Conservation (phyloP, 768 basidiomycete genomes). For the Xerocomus potaroensis region DNA sequence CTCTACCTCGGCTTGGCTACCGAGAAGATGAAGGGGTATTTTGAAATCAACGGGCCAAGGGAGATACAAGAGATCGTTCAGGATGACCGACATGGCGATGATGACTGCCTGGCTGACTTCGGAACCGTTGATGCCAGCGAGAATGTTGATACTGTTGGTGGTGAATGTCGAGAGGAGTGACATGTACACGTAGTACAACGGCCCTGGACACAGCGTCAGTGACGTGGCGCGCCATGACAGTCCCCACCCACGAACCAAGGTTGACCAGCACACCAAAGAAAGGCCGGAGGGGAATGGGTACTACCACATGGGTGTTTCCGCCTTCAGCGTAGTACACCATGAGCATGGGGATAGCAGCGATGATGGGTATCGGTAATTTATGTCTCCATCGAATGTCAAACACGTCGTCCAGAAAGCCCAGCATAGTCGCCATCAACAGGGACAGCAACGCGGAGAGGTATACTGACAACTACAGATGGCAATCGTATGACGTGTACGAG, state of each 20-base stretch:
- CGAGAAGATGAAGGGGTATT: conserved; percentile 67
- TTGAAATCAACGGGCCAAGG: conserved; percentile 78
- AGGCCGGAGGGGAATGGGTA: conserved; percentile 76
- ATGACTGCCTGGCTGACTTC: conserved; percentile 92
- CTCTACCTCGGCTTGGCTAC: conserved; percentile 60
- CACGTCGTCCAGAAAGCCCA: conserved; percentile 95
- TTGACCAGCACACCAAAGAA: conserved; percentile 79
- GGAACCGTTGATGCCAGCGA: conserved; percentile 95
- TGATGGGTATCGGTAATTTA: conserved; percentile 94
- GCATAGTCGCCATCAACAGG: conserved; percentile 84
- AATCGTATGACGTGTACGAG: not conserved
- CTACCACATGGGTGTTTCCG: conserved; percentile 90
- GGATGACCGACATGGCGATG: conserved; percentile 83
- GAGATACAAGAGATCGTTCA: conserved; percentile 94
- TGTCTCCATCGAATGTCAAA: conserved; percentile 99
- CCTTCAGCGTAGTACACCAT: conserved; percentile 96
- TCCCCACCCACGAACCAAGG: conserved; percentile 66
- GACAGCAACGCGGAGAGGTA: conserved; percentile 94
- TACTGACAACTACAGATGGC: conserved; percentile 62
- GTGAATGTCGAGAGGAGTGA: conserved; percentile 91
- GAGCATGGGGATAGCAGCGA: conserved; percentile 90
- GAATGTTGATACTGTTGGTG: conserved; percentile 98
- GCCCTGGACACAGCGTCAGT: conserved; percentile 50
- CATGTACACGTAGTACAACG: conserved; percentile 96
- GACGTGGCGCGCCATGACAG: not conserved